phyloP scores from a whole-genome alignment of 2,329 filamentous ascomycete species.

The Cryphonectria nitschkei region DNA sequence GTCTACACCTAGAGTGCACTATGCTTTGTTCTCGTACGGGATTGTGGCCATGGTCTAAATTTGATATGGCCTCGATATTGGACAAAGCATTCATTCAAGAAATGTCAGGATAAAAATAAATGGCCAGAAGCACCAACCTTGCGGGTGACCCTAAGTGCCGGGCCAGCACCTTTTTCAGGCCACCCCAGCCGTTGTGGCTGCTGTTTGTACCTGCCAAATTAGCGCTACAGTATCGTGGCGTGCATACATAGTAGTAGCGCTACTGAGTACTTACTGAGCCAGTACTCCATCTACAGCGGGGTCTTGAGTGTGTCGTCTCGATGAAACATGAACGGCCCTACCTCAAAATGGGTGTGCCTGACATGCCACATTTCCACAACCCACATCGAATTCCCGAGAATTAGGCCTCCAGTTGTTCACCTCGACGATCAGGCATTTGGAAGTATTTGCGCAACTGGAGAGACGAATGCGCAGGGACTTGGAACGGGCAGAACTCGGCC shows the following conservation, averaged over 20 bases:
- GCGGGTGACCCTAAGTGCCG: not conserved
- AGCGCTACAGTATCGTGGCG: too few relatives aligned
- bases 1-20: not conserved
- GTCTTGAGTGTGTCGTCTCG: too few relatives aligned
- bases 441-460: not conserved
- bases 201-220: not conserved
- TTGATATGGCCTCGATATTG: not conserved
- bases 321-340: not conserved
- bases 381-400: not conserved
- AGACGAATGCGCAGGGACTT: not conserved
- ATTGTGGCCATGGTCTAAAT: too few relatives aligned
- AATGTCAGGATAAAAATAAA: constrained; percentile 23
- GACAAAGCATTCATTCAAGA: not conserved
- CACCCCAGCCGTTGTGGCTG: not conserved
- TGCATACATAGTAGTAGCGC: not conserved
- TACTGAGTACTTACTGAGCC: not conserved
- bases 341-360: not conserved
- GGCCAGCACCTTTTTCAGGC: not conserved
- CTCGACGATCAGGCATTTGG: not conserved
- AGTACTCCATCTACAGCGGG: not conserved
- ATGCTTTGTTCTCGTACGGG: too few relatives aligned
- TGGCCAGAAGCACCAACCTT: not conserved
- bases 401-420: not conserved
- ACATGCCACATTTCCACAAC: not conserved
- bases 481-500: constrained; percentile 1